Evolutionary conservation across 257 asterid genomes (phyloP), one percentile per base, ranked within the genome.

Genomic region (Plantago elongata): DNA sequence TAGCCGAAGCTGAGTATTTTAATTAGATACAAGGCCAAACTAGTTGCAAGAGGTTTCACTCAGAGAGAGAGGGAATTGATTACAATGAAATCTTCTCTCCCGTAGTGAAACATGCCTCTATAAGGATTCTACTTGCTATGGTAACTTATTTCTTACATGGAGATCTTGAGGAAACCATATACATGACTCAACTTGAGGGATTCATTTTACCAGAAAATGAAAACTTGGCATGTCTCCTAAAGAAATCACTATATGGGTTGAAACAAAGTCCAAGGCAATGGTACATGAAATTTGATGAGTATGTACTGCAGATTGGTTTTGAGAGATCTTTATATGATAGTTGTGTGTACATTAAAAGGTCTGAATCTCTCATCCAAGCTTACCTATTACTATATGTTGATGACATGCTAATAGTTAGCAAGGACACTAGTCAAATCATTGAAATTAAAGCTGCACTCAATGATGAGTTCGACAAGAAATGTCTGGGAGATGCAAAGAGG

Each of bases 31-130:
- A 54, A 54, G 13, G 60, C 60, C 1, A 54, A n/a, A 5, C n/a
- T 54, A 9, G 43, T 54, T 5, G 64, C 64, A 9, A 14, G 64
- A 37, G 30, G 64, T 14, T 42, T 59, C n/a, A 16, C 40, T 11
- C 51, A 59, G 9, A 59, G 30, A n/a, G n/a, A 15, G 64, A 59
- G 8, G 64, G 51, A 7, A 22, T 59, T 5, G 51, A 59, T 22
- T 59, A 9, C 29, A 57, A 57, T 57, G 62, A 57, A 11, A 30
- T 57, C 7, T 57, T 57, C 10, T 57, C 62, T 5, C 62, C 47
- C 3, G 47, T 37, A 11, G 62, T 57, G 0, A 57, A 57, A 9
- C 62, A 57, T 7, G 9, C 9, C 0, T 30, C 46, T 4, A 57
- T 57, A 1, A 57, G 62, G 40, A 3, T 57, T 0, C 17, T 57